Base-by-base conservation (phyloP, 495 filamentous ascomycete species). In the Penicillium mononematosum region DNA sequence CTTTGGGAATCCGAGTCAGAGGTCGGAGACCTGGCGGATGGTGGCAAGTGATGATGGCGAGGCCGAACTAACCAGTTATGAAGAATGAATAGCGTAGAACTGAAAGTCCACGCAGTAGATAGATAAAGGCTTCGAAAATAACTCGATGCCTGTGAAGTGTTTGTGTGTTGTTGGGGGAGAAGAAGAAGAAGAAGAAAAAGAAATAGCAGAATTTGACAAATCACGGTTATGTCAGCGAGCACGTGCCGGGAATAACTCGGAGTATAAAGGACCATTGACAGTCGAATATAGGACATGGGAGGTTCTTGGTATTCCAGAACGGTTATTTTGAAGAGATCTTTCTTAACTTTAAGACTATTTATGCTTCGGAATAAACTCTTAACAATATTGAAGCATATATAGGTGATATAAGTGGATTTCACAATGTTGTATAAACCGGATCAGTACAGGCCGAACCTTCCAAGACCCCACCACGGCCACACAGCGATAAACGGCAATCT, bases 1-100 rank as follows among this genome's bases (percentile, higher is more conserved):
- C 61, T 72, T 46, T 41, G 56, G 61, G 61, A 69, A 62, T 58
- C 66, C 66, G 61, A 62, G 67, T 72, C 61, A 72, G 63, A 70
- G 45, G 60, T 57, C 61, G 64, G 60, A 69, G 45, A 60, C 62
- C 56, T 58, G 56, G 46, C 17, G 42, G 55, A 45, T 14, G 50
- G 39, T 27, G 39, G 48, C 52, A 61, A 63, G 58, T 64, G 66
- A 69, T 69, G 63, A 53, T 69, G 63, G 63, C 66, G 63, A 62
- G 50, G 54, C 63, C 54, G 31, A 58, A 56, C 50, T 46, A 60
- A 57, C 29, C 53, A 45, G 46, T 10, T 27, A 45, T 42, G 14
- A 42, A 31, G 43, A 50, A 16, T 49, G 50, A 32, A 45, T 16
- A 48, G 48, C 51, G 29, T 31, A 58, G 44, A 59, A 54, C 54